Conservation (phyloP, 2,329 filamentous ascomycete species). For the Fusarium agapanthi region DNA sequence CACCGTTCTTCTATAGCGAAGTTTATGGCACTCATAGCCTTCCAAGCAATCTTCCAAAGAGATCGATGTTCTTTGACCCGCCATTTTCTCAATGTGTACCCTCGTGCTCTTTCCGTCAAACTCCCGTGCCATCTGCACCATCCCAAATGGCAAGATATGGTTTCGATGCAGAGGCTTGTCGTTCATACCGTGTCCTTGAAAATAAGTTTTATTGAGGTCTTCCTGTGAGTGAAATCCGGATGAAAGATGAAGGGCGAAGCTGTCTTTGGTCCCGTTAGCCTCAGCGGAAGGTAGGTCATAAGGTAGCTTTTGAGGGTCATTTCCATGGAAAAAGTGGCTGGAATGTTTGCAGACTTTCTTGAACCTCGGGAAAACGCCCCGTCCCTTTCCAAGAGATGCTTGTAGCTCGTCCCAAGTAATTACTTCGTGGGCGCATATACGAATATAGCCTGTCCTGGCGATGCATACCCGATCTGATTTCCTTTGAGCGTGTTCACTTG, state of each 20-base stretch:
- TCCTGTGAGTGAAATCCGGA: background rate
- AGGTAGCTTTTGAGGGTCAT: background rate
- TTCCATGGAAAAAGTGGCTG: fast-evolving
- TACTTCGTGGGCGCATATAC: background rate
- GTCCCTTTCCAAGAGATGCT: background rate
- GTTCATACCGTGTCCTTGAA: background rate
- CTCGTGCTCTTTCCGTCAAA: background rate
- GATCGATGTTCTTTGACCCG: fast-evolving
- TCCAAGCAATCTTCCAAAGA: fast-evolving
- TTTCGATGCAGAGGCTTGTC: background rate
- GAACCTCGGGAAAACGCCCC: fast-evolving
- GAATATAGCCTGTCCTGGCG: background rate
- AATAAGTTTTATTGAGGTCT: background rate
- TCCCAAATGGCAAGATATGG: background rate
- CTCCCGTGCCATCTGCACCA: background rate
- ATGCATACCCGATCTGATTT: background rate
- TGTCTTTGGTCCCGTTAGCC: fast-evolving
- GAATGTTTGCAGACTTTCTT: background rate
- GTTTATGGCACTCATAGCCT: background rate
- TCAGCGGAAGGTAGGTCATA: too few species aligned
- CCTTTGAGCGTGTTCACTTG: background rate
- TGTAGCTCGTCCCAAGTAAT: background rate
- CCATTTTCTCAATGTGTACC: background rate
- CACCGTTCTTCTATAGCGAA: background rate
- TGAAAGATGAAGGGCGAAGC: fast-evolving